Evolutionary conservation across 1,139 yeast species (phyloP).

Genomic region (Candida gigantensis): DNA sequence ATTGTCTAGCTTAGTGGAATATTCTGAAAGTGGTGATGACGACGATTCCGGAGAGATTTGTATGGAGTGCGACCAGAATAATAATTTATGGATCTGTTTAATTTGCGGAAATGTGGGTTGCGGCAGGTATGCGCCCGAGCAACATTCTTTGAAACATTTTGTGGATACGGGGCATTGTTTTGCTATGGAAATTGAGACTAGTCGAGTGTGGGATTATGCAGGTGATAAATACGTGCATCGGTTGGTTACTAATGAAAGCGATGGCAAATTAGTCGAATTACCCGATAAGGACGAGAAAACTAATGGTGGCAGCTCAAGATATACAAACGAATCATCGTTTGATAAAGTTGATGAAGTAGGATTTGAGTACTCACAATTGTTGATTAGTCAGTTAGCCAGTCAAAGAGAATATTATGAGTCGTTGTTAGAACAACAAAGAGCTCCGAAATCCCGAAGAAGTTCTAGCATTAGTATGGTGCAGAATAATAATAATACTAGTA

Average conservation of each 20-base stretch:
- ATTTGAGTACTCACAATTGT: constrained; percentile 75
- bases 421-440: constrained; percentile 45
- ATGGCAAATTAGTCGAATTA: constrained; percentile 81
- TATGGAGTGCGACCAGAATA: constrained; percentile 32
- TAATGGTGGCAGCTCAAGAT: constrained; percentile 2
- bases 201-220: constrained; percentile 94
- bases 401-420: constrained; percentile 84
- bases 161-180: constrained; percentile 81
- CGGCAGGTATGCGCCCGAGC: constrained; percentile 69
- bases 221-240: constrained; percentile 92
- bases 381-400: constrained; percentile 82
- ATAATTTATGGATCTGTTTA: constrained; percentile 46
- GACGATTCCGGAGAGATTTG: constrained; percentile 35
- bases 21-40: constrained; percentile 16
- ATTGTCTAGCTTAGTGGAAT: constrained; percentile 8
- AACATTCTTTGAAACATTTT: constrained; percentile 85
- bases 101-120: constrained; percentile 52
- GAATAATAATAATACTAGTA: background rate
- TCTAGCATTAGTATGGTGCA: constrained; percentile 17
- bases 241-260: constrained; percentile 77
- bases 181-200: constrained; percentile 84
- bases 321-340: constrained; percentile 8
- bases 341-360: constrained; percentile 57
- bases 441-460: constrained; percentile 22
- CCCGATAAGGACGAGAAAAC: constrained; percentile 33